phyloP scores from a whole-genome alignment of 73 alveolate species.

The Tetrahymena elliotti region DNA sequence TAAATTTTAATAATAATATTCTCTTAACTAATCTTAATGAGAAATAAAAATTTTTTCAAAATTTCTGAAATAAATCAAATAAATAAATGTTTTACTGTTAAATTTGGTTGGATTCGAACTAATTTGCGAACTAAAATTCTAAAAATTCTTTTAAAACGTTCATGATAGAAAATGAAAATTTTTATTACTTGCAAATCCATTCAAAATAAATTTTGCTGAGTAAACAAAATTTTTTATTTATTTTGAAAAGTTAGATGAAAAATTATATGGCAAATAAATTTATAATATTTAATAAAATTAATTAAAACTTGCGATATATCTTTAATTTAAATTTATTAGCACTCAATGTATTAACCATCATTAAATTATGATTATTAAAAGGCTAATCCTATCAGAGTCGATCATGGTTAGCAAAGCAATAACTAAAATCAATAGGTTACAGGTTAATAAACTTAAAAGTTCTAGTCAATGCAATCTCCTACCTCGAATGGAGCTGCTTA shows the following conservation, averaged over 20 bases:
- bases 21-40: no score
- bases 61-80: no score
- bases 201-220: neutral
- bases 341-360: neutral
- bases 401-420: neutral
- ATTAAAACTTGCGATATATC: neutral
- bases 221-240: no score
- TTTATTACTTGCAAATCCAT: neutral
- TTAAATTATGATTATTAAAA: neutral
- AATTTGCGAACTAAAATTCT: no score
- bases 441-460: neutral
- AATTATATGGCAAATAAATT: neutral
- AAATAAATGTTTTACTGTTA: no score
- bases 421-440: neutral
- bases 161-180: no score
- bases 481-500: neutral
- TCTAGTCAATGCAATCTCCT: neutral
- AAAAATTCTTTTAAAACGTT: neutral
- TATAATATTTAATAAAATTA: no score
- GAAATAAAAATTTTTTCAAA: no score
- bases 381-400: neutral
- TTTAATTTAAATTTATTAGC: no score
- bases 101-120: no score
- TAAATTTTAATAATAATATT: no score
- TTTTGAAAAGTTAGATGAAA: neutral